These are phyloP conservation scores for Cryphonectria nitschkei DNA, from an alignment of 2,329 filamentous ascomycete species.

Conservation along the genomic window DNA sequence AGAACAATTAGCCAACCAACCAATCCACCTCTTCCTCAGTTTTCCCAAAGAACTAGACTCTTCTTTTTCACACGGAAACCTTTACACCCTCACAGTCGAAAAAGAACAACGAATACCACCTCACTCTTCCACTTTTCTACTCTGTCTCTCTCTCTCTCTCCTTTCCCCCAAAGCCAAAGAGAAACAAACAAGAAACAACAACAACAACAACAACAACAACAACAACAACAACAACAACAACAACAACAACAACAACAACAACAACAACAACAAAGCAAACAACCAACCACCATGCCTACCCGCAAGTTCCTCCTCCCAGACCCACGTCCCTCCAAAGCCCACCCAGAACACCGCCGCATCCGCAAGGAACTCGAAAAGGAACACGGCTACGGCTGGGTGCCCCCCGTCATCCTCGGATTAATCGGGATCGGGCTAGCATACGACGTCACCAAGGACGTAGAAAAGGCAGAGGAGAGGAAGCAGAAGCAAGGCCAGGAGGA, in stretches of 20 bases:
- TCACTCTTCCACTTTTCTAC: too few relatives aligned
- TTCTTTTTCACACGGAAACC: neutral
- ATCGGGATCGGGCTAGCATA: conserved; percentile 42
- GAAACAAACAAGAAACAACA: neutral
- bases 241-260: too few relatives aligned
- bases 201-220: too few relatives aligned
- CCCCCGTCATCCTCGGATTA: conserved; percentile 44
- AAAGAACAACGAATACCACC: too few relatives aligned
- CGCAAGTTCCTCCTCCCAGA: conserved; percentile 33
- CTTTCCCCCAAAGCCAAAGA: too few relatives aligned
- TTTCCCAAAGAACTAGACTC: neutral
- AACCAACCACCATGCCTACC: conserved; percentile 18
- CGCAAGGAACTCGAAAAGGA: conserved; percentile 47
- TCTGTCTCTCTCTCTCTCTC: too few relatives aligned
- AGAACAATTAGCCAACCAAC: neutral
- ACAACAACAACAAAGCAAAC: neutral
- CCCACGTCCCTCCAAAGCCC: conserved; percentile 42
- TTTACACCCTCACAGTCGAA: neutral
- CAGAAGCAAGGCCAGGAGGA: conserved; percentile 27
- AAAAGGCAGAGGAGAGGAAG: conserved; percentile 38
- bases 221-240: too few relatives aligned
- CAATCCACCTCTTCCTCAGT: neutral
- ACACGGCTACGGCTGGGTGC: conserved; percentile 46
- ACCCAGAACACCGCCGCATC: conserved; percentile 41
- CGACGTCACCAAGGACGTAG: conserved; percentile 47